phyloP scores from a whole-genome alignment of 352 stramenopile genomes.

The Globisporangium rhizosaccharum region DNA sequence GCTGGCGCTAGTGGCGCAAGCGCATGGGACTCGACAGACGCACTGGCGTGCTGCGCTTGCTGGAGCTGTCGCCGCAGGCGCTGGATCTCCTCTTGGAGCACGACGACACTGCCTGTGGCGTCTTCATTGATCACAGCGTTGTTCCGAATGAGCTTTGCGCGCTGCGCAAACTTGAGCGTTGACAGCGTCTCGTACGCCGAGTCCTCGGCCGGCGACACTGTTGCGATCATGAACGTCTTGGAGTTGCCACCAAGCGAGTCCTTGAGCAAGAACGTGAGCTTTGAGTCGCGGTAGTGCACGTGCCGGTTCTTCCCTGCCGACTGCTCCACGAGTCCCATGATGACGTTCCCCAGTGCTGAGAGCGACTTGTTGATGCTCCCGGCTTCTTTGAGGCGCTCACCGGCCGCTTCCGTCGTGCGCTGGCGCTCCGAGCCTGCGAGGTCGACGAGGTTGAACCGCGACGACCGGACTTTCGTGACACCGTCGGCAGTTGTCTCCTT shows the following conservation, averaged over 20 bases:
- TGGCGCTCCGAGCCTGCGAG: constrained; percentile 97
- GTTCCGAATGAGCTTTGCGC: constrained; percentile 84
- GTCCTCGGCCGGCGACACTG: constrained; percentile 76
- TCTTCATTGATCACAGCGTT: constrained; percentile 84
- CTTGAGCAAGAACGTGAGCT: constrained; percentile 82
- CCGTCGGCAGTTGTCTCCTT: constrained; percentile 51
- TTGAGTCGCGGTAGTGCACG: constrained; percentile 83
- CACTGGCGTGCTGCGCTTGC: constrained; percentile 32
- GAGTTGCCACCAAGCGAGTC: constrained; percentile 83
- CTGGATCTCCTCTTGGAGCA: constrained; percentile 73
- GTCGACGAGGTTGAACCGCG: constrained; percentile 97
- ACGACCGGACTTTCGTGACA: constrained; percentile 66
- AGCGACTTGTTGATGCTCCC: constrained; percentile 97
- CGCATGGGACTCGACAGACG: constrained; percentile 10
- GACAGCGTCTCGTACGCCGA: constrained; percentile 83
- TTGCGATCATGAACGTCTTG: constrained; percentile 86
- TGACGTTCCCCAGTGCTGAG: constrained; percentile 94
- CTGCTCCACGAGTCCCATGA: constrained; percentile 85
- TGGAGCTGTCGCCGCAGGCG: constrained; percentile 54
- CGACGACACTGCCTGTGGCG: constrained; percentile 45
- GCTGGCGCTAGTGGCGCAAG: neutral
- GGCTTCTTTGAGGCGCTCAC: constrained; percentile 94
- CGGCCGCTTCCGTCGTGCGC: constrained; percentile 92
- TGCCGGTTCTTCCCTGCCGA: constrained; percentile 75
- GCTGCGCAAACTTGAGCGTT: constrained; percentile 81